These are phyloP conservation scores for Pleoardoris graminearum DNA, from an alignment of 2,329 filamentous ascomycete genomes.

Conservation along the genomic window DNA sequence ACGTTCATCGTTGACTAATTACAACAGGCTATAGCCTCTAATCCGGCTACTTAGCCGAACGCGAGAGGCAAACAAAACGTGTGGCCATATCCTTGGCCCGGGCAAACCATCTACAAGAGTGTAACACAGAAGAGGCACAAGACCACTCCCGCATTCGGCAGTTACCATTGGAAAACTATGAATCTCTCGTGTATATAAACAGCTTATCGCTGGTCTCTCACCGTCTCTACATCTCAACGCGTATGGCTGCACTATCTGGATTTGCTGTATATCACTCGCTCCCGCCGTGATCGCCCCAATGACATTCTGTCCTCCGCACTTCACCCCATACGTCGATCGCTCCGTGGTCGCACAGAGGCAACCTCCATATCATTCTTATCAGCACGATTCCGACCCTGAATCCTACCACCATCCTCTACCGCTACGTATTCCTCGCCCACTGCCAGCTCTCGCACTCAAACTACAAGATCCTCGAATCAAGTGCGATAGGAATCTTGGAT, in stretches of 20 bases:
- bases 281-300: slow-evolving; percentile 22
- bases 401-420: slow-evolving; percentile 12
- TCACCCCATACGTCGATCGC: slow-evolving; percentile 17
- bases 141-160: background rate
- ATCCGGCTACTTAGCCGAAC: background rate
- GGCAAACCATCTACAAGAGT: background rate
- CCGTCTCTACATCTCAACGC: slow-evolving; percentile 6
- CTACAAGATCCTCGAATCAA: slow-evolving; percentile 27
- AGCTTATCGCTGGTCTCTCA: background rate
- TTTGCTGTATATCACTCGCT: slow-evolving; percentile 2
- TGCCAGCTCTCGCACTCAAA: slow-evolving; percentile 10
- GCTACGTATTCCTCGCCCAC: slow-evolving; percentile 2
- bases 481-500: slow-evolving; percentile 37
- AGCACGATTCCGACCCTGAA: slow-evolving; percentile 25
- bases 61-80: slow-evolving; percentile 4
- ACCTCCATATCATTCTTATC: slow-evolving; percentile 13
- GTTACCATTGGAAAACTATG: too few species aligned
- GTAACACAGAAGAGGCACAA: background rate
- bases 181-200: slow-evolving; percentile 16
- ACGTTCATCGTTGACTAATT: background rate
- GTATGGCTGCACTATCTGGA: slow-evolving; percentile 18
- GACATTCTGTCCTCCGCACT: slow-evolving; percentile 14
- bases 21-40: too few species aligned
- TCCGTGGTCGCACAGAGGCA: slow-evolving; percentile 10
- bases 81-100: background rate